Evolutionary conservation across 2,329 filamentous ascomycete genomes (phyloP).

Genomic region (Sporothrix humicola): DNA sequence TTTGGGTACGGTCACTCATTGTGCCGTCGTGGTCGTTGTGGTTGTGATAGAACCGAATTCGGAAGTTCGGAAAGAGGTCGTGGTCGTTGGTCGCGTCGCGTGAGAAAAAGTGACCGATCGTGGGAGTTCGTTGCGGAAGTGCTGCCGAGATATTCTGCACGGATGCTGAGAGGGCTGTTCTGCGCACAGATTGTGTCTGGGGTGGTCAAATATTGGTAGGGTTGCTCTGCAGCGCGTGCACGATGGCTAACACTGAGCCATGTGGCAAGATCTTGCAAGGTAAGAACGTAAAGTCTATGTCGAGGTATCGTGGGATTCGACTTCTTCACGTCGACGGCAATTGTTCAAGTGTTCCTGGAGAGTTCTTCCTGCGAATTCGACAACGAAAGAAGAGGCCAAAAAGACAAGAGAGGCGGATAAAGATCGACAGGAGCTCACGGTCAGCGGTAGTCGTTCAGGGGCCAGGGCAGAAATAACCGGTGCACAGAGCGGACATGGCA

Average conservation of each 20-base stretch:
- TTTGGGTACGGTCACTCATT: conserved; percentile 37
- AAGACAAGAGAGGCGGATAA: conserved; percentile 25
- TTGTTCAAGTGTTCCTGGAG: background rate
- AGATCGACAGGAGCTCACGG: conserved; percentile 31
- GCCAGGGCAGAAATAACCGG: conserved; percentile 8
- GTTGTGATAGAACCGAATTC: background rate
- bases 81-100: background rate
- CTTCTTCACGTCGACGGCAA: background rate
- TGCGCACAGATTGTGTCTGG: conserved; percentile 22
- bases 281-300: background rate
- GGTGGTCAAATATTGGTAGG: conserved; percentile 8
- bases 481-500: conserved; percentile 18
- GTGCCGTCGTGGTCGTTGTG: background rate
- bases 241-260: background rate
- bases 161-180: background rate
- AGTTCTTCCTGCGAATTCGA: background rate
- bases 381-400: background rate
- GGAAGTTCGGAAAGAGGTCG: background rate
- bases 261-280: background rate
- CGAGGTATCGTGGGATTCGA: background rate
- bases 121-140: background rate
- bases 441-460: conserved; percentile 23
- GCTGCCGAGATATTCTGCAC: conserved; percentile 4
- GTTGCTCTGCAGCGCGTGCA: conserved; percentile 21
- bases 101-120: conserved; percentile 14